phyloP scores from a whole-genome alignment of 2,329 filamentous ascomycete genomes.

The Aureobasidium namibiae region DNA sequence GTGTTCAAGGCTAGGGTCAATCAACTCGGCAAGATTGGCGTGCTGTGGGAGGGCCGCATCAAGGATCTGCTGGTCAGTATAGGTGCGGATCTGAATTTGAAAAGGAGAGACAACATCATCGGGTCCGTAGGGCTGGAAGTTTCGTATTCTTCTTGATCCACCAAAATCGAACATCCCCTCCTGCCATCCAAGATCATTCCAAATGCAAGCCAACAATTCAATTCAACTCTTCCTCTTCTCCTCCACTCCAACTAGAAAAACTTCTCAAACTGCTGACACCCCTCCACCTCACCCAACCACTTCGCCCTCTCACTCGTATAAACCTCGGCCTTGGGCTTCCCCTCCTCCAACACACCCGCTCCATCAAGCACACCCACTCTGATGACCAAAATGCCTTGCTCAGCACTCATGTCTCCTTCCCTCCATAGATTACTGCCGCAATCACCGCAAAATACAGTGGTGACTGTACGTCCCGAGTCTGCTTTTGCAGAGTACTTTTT shows the following conservation, averaged over 20 bases:
- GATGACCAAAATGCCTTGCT: background rate
- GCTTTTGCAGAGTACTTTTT: background rate
- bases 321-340: background rate
- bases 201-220: too few species aligned
- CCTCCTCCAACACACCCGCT: background rate
- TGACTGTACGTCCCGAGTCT: background rate
- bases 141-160: slow-evolving; percentile 66
- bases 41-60: slow-evolving; percentile 87
- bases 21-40: slow-evolving; percentile 74
- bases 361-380: background rate
- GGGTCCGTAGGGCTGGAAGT: slow-evolving; percentile 69
- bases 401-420: background rate
- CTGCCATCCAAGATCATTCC: too few species aligned
- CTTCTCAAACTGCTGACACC: background rate
- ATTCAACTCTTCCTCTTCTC: background rate
- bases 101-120: slow-evolving; percentile 66
- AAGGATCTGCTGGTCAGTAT: slow-evolving; percentile 91
- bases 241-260: background rate
- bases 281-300: background rate
- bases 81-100: slow-evolving; percentile 76
- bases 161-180: too few species aligned
- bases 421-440: background rate
- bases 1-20: slow-evolving; percentile 86
- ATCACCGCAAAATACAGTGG: background rate
- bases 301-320: background rate